These are phyloP conservation scores for Paspalum notatum DNA, from an alignment of 176 grass and related monocot species.

Conservation along the genomic window DNA sequence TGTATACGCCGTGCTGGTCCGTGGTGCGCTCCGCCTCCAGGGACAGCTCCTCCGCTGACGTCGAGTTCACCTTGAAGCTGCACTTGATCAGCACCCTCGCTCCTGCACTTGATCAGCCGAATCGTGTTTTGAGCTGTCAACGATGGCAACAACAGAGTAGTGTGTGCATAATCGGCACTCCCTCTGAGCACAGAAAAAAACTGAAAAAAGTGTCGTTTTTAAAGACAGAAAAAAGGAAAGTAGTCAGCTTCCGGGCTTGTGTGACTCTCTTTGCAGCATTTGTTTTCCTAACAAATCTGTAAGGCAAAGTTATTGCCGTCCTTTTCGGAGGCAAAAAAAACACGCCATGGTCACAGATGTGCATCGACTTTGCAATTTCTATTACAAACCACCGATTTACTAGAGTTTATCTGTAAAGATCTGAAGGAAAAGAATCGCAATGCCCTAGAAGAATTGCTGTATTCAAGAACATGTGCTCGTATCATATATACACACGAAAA, in stretches of 20 bases:
- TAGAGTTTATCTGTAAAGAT: neutral
- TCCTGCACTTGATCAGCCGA: constrained; percentile 54
- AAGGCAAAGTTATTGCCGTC: too few relatives aligned
- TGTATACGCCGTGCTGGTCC: constrained; percentile 88
- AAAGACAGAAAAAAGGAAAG: neutral
- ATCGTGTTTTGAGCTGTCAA: neutral
- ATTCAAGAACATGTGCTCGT: too few relatives aligned
- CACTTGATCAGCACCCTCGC: constrained; percentile 77
- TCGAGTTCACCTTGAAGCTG: constrained; percentile 83
- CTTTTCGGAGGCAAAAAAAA: too few relatives aligned
- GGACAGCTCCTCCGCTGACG: constrained; percentile 65
- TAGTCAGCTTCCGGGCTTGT: too few relatives aligned
- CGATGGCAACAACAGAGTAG: neutral
- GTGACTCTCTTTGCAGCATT: too few relatives aligned
- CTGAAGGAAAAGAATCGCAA: neutral
- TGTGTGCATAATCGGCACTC: neutral
- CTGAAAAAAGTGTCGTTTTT: neutral
- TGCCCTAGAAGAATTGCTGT: neutral
- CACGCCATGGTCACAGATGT: neutral
- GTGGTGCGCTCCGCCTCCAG: constrained; percentile 89
- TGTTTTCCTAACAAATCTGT: too few relatives aligned
- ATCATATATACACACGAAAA: neutral
- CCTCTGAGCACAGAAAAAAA: neutral
- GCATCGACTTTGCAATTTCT: neutral
- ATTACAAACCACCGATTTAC: neutral